Evolutionary conservation across 2,329 filamentous ascomycete species (phyloP), one percentile per base, ranked within the genome.

Genomic region (Beauveria rudraprayagi): DNA sequence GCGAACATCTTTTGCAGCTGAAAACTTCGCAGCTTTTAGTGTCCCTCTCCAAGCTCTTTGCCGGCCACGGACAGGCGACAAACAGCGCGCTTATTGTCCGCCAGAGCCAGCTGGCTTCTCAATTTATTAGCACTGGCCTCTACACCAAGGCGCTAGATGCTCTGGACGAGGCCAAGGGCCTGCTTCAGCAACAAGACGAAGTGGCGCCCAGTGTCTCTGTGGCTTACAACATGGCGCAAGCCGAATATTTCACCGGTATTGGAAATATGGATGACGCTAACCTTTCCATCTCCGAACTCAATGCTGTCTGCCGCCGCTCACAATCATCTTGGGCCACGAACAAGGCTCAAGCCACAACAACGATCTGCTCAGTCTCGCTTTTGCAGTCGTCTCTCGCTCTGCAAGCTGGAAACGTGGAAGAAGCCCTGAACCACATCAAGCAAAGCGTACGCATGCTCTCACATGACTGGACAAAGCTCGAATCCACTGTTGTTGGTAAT

Each of bases 201-300:
- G 63, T 70, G 5, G 55, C 73, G 3, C 73, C 76, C 2, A 70
- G 70, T 14, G 75, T 79, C 19, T 71, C 77, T 6, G 65, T 78
- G 22, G 78, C 78, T 10, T 73, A 73, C 17, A 83, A 92, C 65
- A 75, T 96, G 7, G 84, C 86, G 0, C 85, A 87, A 63, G 86
- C 89, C 0, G 90, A 96, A 70, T 91, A 92, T 70, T 78, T 87
- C 30, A 76, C 92, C 19, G 82, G 83, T 1, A 81, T 87, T 14
- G 88, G 88, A 10, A 84, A 86, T 55, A 75, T 83, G 17, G 80
- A 86, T 10, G 85, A 88, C 72, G 88, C 83, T 70, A 78, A 69
- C 68, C 73, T 74, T 22, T 61, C 46, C 43, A 41, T 58, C 3
- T 62, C 50, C 3, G 19, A 54, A 30, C n/a, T 78, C 41, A 77